A percentile compares a stretch with the other conserved stretches of the same genome.
Conservation (phyloP, 2,329 filamentous ascomycete species). For the Diplodia mutila region DNA sequence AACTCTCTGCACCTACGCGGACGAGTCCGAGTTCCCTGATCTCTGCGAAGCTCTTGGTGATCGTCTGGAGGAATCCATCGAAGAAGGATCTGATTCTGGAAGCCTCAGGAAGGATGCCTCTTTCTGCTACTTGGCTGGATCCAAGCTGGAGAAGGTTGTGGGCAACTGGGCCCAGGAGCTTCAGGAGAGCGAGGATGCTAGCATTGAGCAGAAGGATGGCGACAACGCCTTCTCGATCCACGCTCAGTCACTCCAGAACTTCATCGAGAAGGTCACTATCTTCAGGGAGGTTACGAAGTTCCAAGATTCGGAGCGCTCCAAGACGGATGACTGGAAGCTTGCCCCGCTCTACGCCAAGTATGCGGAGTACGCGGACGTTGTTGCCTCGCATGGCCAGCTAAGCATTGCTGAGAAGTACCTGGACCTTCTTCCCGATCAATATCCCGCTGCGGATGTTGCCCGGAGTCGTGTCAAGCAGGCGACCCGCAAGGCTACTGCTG, state of each 20-base stretch:
- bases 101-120: conserved; percentile 79
- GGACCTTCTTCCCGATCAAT: conserved; percentile 78
- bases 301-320: conserved; percentile 72
- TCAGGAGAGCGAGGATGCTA: conserved; percentile 77
- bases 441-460: conserved; percentile 84
- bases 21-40: conserved; percentile 87
- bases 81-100: conserved; percentile 54
- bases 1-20: conserved; percentile 91
- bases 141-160: conserved; percentile 96
- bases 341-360: conserved; percentile 90
- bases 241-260: conserved; percentile 82
- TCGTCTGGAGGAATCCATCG: conserved; percentile 73
- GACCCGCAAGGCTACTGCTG: conserved; percentile 63
- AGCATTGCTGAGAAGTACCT: conserved; percentile 89
- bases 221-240: conserved; percentile 92
- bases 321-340: conserved; percentile 85
- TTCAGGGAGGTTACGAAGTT: conserved; percentile 96
- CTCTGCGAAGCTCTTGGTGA: conserved; percentile 95
- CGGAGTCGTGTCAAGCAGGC: conserved; percentile 84
- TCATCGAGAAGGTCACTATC: conserved; percentile 97
- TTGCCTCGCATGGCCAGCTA: conserved; percentile 86
- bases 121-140: conserved; percentile 94
- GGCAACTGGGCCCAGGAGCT: conserved; percentile 91
- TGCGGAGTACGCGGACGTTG: conserved; percentile 93
- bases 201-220: conserved; percentile 67